These are phyloP conservation scores for Lonicera japonica DNA, from an alignment of 129 eudicot genomes.

Conservation along the genomic window DNA sequence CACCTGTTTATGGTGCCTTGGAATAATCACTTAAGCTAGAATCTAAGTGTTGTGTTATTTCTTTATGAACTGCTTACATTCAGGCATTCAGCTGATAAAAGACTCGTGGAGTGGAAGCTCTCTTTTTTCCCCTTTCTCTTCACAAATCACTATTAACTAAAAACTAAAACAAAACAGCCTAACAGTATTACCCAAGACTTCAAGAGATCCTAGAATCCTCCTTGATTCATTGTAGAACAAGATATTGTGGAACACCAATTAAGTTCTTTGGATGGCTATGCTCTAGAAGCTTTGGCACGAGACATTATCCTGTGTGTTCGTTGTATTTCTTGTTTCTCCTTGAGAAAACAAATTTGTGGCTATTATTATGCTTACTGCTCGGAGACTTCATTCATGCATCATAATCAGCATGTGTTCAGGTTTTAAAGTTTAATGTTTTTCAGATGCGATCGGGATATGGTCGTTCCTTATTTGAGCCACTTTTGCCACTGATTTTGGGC, in stretches of 20 bases:
- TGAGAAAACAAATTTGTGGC: neutral
- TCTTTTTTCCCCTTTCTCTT: neutral
- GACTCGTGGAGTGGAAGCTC: no score
- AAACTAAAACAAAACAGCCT: neutral
- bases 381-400: constrained; percentile 1
- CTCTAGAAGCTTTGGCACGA: neutral
- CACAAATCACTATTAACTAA: neutral
- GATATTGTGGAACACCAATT: neutral
- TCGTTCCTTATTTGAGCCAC: constrained; percentile 69
- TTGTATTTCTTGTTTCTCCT: constrained; percentile 2
- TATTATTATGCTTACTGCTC: neutral
- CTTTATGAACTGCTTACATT: no score
- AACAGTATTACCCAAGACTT: neutral
- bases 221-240: no score
- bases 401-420: constrained; percentile 3
- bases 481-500: constrained; percentile 82
- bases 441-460: constrained; percentile 99
- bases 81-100: no score
- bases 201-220: no score
- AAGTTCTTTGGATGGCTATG: neutral
- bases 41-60: neutral
- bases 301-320: neutral
- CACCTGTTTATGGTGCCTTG: neutral
- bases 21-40: neutral
- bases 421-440: constrained; percentile 11